A percentile compares a stretch with the other conserved stretches of the same genome.
These are phyloP conservation scores for Backusella morwellensis DNA, from an alignment of 192 early-diverging fungal genomes.

Conservation along the genomic window DNA sequence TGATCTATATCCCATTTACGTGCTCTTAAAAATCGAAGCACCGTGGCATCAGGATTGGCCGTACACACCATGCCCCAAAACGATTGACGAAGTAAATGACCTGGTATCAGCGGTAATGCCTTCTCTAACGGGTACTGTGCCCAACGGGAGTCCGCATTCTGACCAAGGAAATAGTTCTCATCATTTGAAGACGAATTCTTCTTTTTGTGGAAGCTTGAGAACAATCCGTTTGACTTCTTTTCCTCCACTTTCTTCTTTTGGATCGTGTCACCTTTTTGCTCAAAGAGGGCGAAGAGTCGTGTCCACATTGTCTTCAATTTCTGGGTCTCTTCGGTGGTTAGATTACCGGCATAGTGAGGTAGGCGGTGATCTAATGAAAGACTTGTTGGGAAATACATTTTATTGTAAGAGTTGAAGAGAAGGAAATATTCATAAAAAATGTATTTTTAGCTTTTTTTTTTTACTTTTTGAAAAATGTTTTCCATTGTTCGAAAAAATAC, in stretches of 20 bases:
- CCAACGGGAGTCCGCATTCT: not conserved
- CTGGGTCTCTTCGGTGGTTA: slow-evolving; percentile 43
- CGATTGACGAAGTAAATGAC: slow-evolving; percentile 39
- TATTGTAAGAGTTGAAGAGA: not conserved
- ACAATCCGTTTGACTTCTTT: not conserved
- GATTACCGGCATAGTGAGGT: slow-evolving; percentile 21
- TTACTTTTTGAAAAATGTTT: not conserved
- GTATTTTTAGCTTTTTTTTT: no score
- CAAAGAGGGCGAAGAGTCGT: slow-evolving; percentile 42
- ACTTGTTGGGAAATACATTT: not conserved
- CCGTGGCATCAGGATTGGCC: slow-evolving; percentile 69
- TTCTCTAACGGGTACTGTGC: slow-evolving; percentile 14
- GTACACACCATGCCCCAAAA: slow-evolving; percentile 63
- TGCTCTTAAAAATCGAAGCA: slow-evolving; percentile 82
- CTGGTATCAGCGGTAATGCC: slow-evolving; percentile 19
- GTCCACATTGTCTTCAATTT: slow-evolving; percentile 47
- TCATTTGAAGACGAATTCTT: not conserved
- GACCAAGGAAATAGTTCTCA: slow-evolving; percentile 5
- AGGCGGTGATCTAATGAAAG: not conserved
- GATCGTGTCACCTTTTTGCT: slow-evolving; percentile 5
- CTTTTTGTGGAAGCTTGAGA: slow-evolving; percentile 2
- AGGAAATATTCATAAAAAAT: not conserved
- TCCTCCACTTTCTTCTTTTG: not conserved
- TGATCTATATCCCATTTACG: slow-evolving; percentile 84
- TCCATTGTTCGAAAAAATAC: not conserved